These are phyloP conservation scores for Arthrobotrys sphaeroides DNA, from an alignment of 2,329 filamentous ascomycete genomes.

Conservation along the genomic window DNA sequence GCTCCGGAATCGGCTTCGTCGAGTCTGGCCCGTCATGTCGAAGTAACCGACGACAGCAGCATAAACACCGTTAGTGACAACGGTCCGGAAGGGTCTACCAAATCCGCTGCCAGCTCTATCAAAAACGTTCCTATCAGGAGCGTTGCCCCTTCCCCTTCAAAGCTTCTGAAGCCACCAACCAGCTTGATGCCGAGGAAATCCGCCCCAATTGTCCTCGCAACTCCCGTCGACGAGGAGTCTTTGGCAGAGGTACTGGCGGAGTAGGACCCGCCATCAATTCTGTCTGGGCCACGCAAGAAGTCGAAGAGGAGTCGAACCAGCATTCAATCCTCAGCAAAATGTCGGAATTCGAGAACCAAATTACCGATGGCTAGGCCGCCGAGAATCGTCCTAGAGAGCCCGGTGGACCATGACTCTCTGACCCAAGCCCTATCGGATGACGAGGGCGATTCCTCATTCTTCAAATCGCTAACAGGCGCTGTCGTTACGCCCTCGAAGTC, in stretches of 20 bases:
- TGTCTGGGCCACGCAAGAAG: not conserved
- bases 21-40: conserved; percentile 44
- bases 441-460: not conserved
- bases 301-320: not conserved
- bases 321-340: not conserved
- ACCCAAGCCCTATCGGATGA: conserved; percentile 22
- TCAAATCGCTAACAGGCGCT: not conserved
- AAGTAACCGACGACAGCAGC: conserved; percentile 49
- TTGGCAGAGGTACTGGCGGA: conserved; percentile 50
- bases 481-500: not conserved
- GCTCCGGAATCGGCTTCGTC: conserved; percentile 35
- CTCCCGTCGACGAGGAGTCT: conserved; percentile 46
- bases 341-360: not conserved
- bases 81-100: conserved; percentile 7
- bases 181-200: conserved; percentile 41
- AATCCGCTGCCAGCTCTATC: conserved; percentile 44
- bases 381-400: not conserved
- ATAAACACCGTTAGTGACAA: conserved; percentile 30
- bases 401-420: not conserved
- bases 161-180: conserved; percentile 27
- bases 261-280: conserved; percentile 15
- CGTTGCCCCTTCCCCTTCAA: conserved; percentile 22
- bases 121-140: conserved; percentile 36
- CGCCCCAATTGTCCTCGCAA: conserved; percentile 42
- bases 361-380: not conserved